A percentile compares a stretch with the other conserved stretches of the same genome.
These are phyloP conservation scores for Nicotiana tabacum DNA, from an alignment of 257 asterid genomes.

Conservation along the genomic window DNA sequence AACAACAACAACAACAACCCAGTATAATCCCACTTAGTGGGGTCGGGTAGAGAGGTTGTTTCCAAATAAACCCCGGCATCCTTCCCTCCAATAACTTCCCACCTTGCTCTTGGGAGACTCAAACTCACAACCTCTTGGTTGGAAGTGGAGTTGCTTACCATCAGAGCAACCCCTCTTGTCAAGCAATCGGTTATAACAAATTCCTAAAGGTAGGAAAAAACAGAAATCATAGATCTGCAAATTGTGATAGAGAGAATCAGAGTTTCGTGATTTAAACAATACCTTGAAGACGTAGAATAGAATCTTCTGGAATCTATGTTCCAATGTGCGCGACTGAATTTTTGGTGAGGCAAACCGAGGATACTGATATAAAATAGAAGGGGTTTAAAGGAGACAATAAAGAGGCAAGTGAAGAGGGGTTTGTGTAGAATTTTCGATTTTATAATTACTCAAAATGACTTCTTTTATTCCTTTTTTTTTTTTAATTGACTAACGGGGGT, in stretches of 20 bases:
- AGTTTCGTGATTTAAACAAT: background rate
- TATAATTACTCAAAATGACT: background rate
- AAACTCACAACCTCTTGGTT: too few relatives aligned
- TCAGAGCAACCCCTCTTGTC: background rate
- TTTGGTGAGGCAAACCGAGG: background rate
- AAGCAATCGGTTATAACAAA: background rate
- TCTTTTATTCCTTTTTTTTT: background rate
- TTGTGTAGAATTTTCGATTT: background rate
- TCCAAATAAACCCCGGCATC: too few relatives aligned
- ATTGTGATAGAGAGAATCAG: background rate
- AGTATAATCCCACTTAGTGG: too few relatives aligned
- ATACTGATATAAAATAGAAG: background rate
- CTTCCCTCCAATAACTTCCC: too few relatives aligned
- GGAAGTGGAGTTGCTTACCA: too few relatives aligned
- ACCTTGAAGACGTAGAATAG: background rate
- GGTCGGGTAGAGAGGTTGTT: too few relatives aligned
- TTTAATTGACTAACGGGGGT: background rate
- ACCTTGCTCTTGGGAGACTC: too few relatives aligned
- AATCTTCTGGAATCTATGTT: background rate
- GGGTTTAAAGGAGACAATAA: constrained; percentile 8
- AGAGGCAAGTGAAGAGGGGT: background rate
- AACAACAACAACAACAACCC: too few relatives aligned
- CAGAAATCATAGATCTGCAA: background rate
- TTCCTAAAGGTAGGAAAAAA: background rate
- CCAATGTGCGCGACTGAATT: background rate